Percentiles rank a stretch among this genome's conserved stretches.
These are phyloP conservation scores for Solanum ossicruentum DNA, from an alignment of 257 asterid genomes.

Conservation along the genomic window DNA sequence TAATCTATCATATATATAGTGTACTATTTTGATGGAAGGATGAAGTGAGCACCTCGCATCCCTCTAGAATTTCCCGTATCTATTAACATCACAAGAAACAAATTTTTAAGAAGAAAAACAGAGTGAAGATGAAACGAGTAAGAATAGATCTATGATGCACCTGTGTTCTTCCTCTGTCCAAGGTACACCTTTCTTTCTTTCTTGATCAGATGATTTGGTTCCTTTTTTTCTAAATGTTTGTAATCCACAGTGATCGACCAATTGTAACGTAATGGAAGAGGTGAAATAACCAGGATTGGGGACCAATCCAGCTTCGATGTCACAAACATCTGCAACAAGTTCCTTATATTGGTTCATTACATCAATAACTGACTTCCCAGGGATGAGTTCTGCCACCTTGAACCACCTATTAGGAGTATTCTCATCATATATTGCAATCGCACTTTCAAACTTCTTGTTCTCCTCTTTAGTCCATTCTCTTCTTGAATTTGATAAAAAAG, in stretches of 20 bases:
- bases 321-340: constrained; percentile 52
- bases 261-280: constrained; percentile 14
- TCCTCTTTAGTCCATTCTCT: constrained; percentile 63
- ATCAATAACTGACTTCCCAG: constrained; percentile 59
- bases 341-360: constrained; percentile 54
- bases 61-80: neutral
- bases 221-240: constrained; percentile 40
- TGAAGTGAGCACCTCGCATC: neutral
- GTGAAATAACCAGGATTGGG: constrained; percentile 52
- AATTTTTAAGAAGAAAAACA: neutral
- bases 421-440: constrained; percentile 58
- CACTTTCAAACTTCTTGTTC: constrained; percentile 67
- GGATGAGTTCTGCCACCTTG: constrained; percentile 56
- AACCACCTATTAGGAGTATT: constrained; percentile 61
- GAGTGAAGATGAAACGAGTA: neutral
- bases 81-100: neutral
- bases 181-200: constrained; percentile 62
- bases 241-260: constrained; percentile 22
- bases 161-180: constrained; percentile 94
- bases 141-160: constrained; percentile 6
- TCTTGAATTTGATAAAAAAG: constrained; percentile 15
- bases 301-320: constrained; percentile 73
- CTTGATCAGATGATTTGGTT: constrained; percentile 34
- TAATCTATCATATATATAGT: neutral
- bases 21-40: too few relatives aligned